Evolutionary conservation across 345 rosid genomes (phyloP).

Genomic region (Salix viminalis): DNA sequence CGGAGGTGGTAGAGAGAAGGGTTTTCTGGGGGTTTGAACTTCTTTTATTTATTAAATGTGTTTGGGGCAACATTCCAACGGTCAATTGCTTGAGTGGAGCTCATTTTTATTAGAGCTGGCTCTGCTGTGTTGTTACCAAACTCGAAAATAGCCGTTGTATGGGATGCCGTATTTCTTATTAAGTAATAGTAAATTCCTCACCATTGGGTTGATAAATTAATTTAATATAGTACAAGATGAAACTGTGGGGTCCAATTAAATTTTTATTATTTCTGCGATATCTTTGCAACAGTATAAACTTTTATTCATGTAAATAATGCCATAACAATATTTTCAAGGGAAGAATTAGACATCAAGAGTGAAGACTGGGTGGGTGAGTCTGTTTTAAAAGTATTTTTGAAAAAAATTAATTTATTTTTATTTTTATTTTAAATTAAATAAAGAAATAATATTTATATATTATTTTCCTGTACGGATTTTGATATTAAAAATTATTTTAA

Average conservation of each 20-base stretch:
- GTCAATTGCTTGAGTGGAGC: not conserved
- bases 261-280: not conserved
- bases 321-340: no score
- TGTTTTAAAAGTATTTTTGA: not conserved
- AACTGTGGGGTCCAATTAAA: not conserved
- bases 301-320: no score
- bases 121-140: not conserved
- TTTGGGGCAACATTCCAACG: constrained; percentile 1
- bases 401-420: no score
- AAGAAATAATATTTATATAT: no score
- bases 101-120: not conserved
- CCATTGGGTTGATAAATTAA: no score
- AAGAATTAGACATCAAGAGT: not conserved
- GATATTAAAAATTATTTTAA: no score
- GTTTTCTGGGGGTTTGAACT: not conserved
- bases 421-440: no score
- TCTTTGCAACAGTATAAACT: not conserved
- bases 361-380: not conserved
- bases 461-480: accelerated
- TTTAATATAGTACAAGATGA: not conserved
- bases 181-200: no score
- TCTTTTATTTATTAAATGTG: not conserved
- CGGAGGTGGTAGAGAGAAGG: not conserved
- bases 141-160: constrained; percentile 6
- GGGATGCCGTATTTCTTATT: no score